Base-by-base conservation (phyloP, 2,329 filamentous ascomycete genomes). In the Tolypocladium cylindrosporum region DNA sequence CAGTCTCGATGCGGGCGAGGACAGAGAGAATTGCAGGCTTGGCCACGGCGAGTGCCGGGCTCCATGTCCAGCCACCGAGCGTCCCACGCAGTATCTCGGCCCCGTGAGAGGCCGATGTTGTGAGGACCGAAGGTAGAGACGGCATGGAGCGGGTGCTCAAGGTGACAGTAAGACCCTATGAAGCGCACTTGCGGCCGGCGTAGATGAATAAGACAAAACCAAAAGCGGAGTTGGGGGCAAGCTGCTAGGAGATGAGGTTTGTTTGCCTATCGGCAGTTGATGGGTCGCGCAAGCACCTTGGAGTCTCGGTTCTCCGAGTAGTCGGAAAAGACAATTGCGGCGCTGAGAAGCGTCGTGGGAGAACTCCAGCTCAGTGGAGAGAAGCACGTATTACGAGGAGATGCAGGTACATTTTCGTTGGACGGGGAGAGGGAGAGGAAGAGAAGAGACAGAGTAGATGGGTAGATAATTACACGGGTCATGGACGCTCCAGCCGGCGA, bases 61-160 rank as follows among this genome's bases (percentile, higher is more conserved):
- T 72, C 77, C 76, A 81, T 5, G 77, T 77, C 55, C 78, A 64
- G 57, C 74, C 70, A 48, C 77, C 75, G 27, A 81, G 64, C 21
- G 70, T 67, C 31, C 71, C 68, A 55, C 78, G 75, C 43, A 78
- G 61, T 34, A 74, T 60, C 58, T 78, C 74, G 31, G 72, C 68
- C 37, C 73, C 71, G 52, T 67, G 69, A 34, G 70, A 71, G 21
- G 78, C 64, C 34, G 76, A 73, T 59, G 69, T 66, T 37, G 70
- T 70, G 58, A 79, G 60, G 50, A 68, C 62, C 19, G 69, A 65
- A 16, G 75, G 73, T 37, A 78, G 65, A 42, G 71, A 68, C 43
- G 73, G 72, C 60, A 66, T 43, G 31, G 59, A 59, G 31, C 37
- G 27, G 24, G 54, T 48, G 2, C 52, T 57, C 19, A 60, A 53